Base-by-base conservation (phyloP, 1,139 yeast species). In the Blastobotrys illinoisensis region DNA sequence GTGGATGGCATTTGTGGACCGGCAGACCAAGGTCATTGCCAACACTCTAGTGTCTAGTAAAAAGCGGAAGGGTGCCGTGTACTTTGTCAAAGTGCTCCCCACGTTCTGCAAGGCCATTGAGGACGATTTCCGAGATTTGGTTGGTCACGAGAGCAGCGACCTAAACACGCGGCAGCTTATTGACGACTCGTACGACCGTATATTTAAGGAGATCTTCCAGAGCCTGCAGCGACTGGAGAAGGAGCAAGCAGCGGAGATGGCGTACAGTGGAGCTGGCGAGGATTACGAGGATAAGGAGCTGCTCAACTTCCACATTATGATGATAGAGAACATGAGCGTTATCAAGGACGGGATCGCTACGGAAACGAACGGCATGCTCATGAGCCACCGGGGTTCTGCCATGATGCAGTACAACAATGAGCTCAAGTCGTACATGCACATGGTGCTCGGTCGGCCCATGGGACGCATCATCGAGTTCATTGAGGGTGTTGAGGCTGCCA, bases 401-500 rank as follows among this genome's bases (percentile, higher is more conserved):
- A 69, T 68, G 54, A 63, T 68, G 6, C 63, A 71, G 1, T 78
- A 82, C 71, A 76, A 75, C 53, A 63, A 62, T 1, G 79, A 80
- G 60, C 71, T 81, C 49, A 75, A 73, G 5, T 59, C 68, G 3
- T 83, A 85, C 53, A 81, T 86, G 52, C 72, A 69, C 28, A 73
- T 72, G 52, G 75, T 84, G 9, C 73, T 85, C 60, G 77, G 77
- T 61, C 78, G 79, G 55, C 78, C 82, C 23, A 71, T 88, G 67
- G 95, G 89, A 5, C 85, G 82, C 65, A 70, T 87, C 54, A 73
- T 79, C 40, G 83, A 82, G 28, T 85, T 87, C 67, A 80, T 89
- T 4, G 78, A 78, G 48, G 88, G 84, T 48, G 81, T 86, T 50
- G 85, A 84, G 54, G 76, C 79, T 1, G 69, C 83, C 23, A 67